A percentile compares a stretch with the other conserved stretches of the same genome.
Evolutionary conservation across 2,329 filamentous ascomycete genomes (phyloP).

Genomic region (Bipolaris zeicola): DNA sequence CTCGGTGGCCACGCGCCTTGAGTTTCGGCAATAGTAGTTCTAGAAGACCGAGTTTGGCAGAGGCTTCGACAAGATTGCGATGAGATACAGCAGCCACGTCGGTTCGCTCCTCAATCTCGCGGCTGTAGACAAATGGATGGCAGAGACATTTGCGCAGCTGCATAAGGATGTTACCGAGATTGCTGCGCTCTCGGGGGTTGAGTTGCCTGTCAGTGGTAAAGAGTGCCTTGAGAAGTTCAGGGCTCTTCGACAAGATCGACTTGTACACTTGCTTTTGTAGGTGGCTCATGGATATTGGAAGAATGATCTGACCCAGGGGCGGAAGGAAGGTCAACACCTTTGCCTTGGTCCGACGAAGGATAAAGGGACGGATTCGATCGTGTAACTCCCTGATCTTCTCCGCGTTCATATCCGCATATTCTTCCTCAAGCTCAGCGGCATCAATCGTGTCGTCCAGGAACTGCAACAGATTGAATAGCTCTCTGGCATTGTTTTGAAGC

Average conservation of each 20-base stretch:
- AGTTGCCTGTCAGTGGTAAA: constrained; percentile 68
- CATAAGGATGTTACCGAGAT: constrained; percentile 91
- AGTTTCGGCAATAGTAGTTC: constrained; percentile 87
- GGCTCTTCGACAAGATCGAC: constrained; percentile 89
- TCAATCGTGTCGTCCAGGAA: constrained; percentile 79
- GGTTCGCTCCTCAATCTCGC: constrained; percentile 82
- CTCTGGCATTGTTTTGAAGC: constrained; percentile 91
- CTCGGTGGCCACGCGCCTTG: constrained; percentile 81
- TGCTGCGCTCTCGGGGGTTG: constrained; percentile 74
- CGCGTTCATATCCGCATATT: constrained; percentile 78
- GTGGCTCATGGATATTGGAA: constrained; percentile 93
- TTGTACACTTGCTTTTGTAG: constrained; percentile 94
- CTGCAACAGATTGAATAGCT: constrained; percentile 95
- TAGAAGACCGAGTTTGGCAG: constrained; percentile 83
- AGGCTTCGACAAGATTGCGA: constrained; percentile 87
- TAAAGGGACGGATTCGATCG: constrained; percentile 75
- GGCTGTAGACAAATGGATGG: constrained; percentile 94
- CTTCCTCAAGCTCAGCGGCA: constrained; percentile 73
- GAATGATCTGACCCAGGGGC: constrained; percentile 90
- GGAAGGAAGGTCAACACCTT: constrained; percentile 91
- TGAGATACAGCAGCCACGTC: constrained; percentile 67
- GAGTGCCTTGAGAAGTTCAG: constrained; percentile 84
- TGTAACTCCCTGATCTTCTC: constrained; percentile 84
- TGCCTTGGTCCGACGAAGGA: constrained; percentile 80
- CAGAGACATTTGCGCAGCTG: constrained; percentile 93